Evolutionary conservation across 2,329 filamentous ascomycete genomes (phyloP).

Genomic region (Trichoderma lentiforme): DNA sequence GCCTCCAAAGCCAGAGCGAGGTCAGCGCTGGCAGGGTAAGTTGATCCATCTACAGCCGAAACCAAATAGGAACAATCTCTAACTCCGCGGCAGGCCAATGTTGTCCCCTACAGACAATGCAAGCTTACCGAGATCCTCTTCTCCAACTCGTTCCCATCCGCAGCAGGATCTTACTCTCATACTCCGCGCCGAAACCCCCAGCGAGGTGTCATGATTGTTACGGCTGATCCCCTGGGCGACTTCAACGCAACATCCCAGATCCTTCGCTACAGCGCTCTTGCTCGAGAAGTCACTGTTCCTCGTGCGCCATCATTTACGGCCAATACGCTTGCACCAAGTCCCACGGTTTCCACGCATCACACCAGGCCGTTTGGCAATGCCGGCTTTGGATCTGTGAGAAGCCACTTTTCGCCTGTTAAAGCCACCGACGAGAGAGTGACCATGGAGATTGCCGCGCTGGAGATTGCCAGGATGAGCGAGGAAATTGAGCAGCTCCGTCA

Average conservation of each 20-base stretch:
- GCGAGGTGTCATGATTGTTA: constrained; percentile 93
- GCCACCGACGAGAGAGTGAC: constrained; percentile 58
- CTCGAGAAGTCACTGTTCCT: constrained; percentile 87
- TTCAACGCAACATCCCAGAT: constrained; percentile 98
- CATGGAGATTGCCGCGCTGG: constrained; percentile 75
- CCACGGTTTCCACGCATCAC: constrained; percentile 30
- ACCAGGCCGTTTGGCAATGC: constrained; percentile 43
- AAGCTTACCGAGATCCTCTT: constrained; percentile 83
- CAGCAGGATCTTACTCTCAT: constrained; percentile 38
- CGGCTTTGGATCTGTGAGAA: constrained; percentile 35
- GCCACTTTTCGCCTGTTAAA: constrained; percentile 39
- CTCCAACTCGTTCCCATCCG: constrained; percentile 79
- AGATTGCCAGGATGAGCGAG: constrained; percentile 69
- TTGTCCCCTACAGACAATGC: constrained; percentile 78
- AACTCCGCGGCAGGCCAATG: constrained; percentile 52
- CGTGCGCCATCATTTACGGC: constrained; percentile 79
- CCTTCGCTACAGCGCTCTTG: constrained; percentile 86
- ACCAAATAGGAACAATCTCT: constrained; percentile 19
- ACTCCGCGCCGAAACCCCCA: constrained; percentile 64
- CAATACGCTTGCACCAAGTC: constrained; percentile 54
- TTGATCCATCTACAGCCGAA: background rate
- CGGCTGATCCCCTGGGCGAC: constrained; percentile 86
- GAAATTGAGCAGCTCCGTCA: constrained; percentile 73
- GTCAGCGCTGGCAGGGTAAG: constrained; percentile 68
- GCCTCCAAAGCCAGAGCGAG: constrained; percentile 90